Evolutionary conservation across 192 early-diverging fungal genomes (phyloP), one percentile per base, ranked within the genome.

Genomic region (Linnemannia elongata): DNA sequence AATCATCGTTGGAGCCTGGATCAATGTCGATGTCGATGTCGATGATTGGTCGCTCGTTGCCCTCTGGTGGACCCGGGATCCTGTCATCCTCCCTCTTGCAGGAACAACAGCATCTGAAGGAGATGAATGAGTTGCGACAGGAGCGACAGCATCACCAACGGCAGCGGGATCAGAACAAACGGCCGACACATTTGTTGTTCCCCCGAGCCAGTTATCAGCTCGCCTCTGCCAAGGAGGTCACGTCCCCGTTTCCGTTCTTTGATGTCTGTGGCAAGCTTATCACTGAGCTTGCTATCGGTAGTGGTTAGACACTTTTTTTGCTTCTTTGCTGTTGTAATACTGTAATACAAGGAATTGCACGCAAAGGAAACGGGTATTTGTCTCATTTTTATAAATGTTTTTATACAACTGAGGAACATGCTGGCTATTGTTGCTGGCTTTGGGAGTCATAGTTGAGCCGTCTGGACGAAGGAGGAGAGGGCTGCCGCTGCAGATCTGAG

Each of bases 191-290:
- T 66, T 54, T 87, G 76, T 70, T 79, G 77, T 89, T 88, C 76
- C 89, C 91, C 13, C 74, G 81, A 49, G 80, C 76, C 18, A 75
- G 87, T 42, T 82, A 83, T 60, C 77, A 75, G 47, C 73, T 83
- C 63, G 83, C 86, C 7, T 76, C 78, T 54, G 77, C 75, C 78
- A 87, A 90, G 89, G 82, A 91, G 83, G 91, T 89, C 77, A 92
- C 69, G 79, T 94, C 80, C 17, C 92, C 94, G 20, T 97, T 98
- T 85, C 96, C 96, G 18, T 99, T 99, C 88, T 97, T 99, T 85
- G 97, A 99, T 77, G 96, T 98, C 2, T 99, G 98, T 87, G 95
- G 95, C 72, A 93, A 92, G 87, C 89, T 99, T 55, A 99, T 99
- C 79, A 98, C 97, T 1, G 97, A 99, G 89, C 92, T 99, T 77